These are phyloP conservation scores for Ophiostoma montium DNA, from an alignment of 2,329 filamentous ascomycete species.

Conservation along the genomic window DNA sequence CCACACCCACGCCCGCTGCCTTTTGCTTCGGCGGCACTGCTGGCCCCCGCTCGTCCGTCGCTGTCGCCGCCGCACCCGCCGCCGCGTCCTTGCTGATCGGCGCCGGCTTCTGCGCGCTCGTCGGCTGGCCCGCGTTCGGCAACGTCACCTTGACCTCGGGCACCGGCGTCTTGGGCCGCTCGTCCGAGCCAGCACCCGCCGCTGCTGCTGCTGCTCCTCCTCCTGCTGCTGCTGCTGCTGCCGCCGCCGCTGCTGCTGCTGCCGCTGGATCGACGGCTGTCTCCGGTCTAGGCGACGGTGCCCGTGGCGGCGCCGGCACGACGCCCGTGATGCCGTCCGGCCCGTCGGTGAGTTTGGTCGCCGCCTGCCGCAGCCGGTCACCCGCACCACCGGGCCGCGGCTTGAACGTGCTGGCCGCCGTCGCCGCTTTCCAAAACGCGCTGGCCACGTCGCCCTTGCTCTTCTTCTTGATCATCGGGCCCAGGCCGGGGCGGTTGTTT, in stretches of 20 bases:
- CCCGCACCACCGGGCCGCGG: slow-evolving; percentile 77
- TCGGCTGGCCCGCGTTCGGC: slow-evolving; percentile 27
- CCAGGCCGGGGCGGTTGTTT: slow-evolving; percentile 56
- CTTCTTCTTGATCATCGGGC: slow-evolving; percentile 76
- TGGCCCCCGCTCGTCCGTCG: slow-evolving; percentile 22
- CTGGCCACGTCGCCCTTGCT: slow-evolving; percentile 61
- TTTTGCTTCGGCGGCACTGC: slow-evolving; percentile 11
- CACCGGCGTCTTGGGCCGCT: slow-evolving; percentile 22
- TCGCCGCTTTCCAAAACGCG: slow-evolving; percentile 67
- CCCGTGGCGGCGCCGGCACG: slow-evolving; percentile 58
- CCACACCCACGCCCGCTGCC: no score
- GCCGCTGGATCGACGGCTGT: slow-evolving; percentile 16
- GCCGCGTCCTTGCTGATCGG: slow-evolving; percentile 10
- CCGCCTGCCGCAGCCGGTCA: slow-evolving; percentile 55
- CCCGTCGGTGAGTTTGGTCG: slow-evolving; percentile 46
- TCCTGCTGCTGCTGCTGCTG: not conserved
- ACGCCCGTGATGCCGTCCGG: slow-evolving; percentile 85
- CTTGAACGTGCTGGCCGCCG: slow-evolving; percentile 60
- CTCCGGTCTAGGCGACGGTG: slow-evolving; percentile 24
- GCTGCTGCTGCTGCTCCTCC: not conserved
- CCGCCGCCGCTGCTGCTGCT: no score
- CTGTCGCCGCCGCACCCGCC: no score
- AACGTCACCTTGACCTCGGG: slow-evolving; percentile 47
- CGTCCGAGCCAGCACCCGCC: no score
- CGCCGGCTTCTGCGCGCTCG: slow-evolving; percentile 23